phyloP scores from a whole-genome alignment of 2,329 filamentous ascomycete species.

The Diaporthe citri region DNA sequence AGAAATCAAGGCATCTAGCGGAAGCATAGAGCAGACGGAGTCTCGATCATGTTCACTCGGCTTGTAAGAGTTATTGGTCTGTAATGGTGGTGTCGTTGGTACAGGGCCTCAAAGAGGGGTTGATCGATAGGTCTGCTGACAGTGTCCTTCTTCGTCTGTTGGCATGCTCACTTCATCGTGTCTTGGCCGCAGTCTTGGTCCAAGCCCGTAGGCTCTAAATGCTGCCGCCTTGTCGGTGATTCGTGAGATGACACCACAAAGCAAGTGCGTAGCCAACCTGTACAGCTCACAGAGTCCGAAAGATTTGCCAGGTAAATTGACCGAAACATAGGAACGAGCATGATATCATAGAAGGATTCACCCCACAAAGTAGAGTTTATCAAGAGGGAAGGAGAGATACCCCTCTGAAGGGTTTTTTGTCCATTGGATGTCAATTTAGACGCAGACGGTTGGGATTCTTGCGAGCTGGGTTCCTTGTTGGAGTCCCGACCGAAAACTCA shows the following conservation, averaged over 20 bases:
- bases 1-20: neutral
- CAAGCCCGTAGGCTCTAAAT: neutral
- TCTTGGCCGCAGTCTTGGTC: neutral
- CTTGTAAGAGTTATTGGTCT: neutral
- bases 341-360: neutral
- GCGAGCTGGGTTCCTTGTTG: neutral
- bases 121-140: neutral
- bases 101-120: neutral
- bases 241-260: neutral
- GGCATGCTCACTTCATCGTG: neutral
- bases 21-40: neutral
- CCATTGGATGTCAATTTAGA: neutral
- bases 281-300: neutral
- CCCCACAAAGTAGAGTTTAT: neutral
- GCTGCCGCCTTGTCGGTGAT: neutral
- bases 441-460: neutral
- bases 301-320: neutral
- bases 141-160: neutral
- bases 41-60: neutral
- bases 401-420: neutral
- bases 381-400: neutral
- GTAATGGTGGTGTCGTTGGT: neutral
- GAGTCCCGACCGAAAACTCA: neutral
- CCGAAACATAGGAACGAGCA: neutral
- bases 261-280: neutral